Evolutionary conservation across 2,329 filamentous ascomycete species (phyloP), one percentile per base, ranked within the genome.

Genomic region (Laburnicola sp.): DNA sequence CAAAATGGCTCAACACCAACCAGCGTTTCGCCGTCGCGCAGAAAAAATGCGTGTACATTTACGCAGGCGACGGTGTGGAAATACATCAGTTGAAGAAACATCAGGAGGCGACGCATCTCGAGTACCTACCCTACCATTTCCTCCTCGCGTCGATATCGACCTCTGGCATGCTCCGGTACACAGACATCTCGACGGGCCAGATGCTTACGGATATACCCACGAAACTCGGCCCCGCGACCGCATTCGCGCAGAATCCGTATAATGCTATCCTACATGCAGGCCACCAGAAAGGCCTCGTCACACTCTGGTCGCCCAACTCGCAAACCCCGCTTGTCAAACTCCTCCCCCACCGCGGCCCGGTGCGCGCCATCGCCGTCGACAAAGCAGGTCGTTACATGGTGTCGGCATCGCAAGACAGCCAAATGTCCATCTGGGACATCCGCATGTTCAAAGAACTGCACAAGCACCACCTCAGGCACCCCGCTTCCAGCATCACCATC

Each of bases 31-130:
- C 93, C 0, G 91, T 96, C 9, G 91, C 94, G 38, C 93, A 99
- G 75, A 97, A 96, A 80, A 94, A 93, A 75, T 88, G 94, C 62
- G 89, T 94, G 58, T 99, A 96, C 76, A 97, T 99, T 59, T 99
- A 99, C 77, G 94, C 97, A 66, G 81, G 85, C 50, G 84, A 89
- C 50, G 94, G 94, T 45, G 89, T 97, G 21, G 94, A 99, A 76
- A 77, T 99, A 48, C 94, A 99, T 72, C 92, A 89, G 69, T 76
- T 99, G 67, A 86, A 86, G 73, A 94, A 94, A 72, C 93, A 96
- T 70, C 83, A 89, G 55, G 94, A 99, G 72, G 89, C 95, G 10
- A 88, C 89, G 9, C 87, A 95, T 72, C 91, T 99, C 82, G 91
- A 97, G 74, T 99, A 97, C 69, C 78, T 97, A 10, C 93, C 93